A percentile compares a stretch with the other conserved stretches of the same genome.
phyloP scores from a whole-genome alignment of 495 filamentous ascomycete genomes.

The Xylaria sp. region DNA sequence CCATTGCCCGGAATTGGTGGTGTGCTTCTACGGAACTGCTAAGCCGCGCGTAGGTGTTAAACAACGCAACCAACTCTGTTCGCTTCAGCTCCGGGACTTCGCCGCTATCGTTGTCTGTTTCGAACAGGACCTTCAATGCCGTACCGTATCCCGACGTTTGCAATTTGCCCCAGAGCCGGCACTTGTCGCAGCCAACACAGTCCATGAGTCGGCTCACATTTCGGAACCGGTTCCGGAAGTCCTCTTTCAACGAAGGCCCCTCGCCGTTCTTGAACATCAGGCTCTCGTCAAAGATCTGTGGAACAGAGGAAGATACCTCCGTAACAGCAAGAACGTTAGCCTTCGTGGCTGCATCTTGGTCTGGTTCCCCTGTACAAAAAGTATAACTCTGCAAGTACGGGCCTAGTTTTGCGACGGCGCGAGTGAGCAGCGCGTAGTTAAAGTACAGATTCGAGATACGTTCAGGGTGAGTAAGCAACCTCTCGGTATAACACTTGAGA shows the following conservation, averaged over 20 bases:
- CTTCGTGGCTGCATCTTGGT: slow-evolving; percentile 80
- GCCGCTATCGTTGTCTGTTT: slow-evolving; percentile 79
- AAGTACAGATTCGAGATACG: slow-evolving; percentile 98
- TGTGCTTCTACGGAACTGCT: slow-evolving; percentile 79
- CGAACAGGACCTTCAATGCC: slow-evolving; percentile 93
- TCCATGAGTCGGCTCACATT: slow-evolving; percentile 98
- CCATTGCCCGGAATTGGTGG: slow-evolving; percentile 73
- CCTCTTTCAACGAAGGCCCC: slow-evolving; percentile 82
- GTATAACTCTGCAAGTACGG: slow-evolving; percentile 82
- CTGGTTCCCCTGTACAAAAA: slow-evolving; percentile 86
- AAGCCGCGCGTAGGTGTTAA: slow-evolving; percentile 91
- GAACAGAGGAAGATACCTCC: slow-evolving; percentile 67
- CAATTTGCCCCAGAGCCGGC: slow-evolving; percentile 97
- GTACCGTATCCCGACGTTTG: slow-evolving; percentile 95
- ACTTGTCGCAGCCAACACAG: slow-evolving; percentile 98
- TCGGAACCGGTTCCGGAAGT: slow-evolving; percentile 96
- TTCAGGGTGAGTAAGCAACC: slow-evolving; percentile 84
- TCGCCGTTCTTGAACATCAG: slow-evolving; percentile 87
- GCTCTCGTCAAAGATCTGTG: slow-evolving; percentile 88
- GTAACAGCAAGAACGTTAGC: slow-evolving; percentile 78
- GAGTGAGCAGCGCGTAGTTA: slow-evolving; percentile 92
- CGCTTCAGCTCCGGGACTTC: slow-evolving; percentile 78
- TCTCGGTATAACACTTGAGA: slow-evolving; percentile 82
- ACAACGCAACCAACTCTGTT: slow-evolving; percentile 90
- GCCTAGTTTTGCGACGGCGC: slow-evolving; percentile 89